Base-by-base conservation (phyloP, 73 alveolate genomes). In the Tetrahymena malaccensis region DNA sequence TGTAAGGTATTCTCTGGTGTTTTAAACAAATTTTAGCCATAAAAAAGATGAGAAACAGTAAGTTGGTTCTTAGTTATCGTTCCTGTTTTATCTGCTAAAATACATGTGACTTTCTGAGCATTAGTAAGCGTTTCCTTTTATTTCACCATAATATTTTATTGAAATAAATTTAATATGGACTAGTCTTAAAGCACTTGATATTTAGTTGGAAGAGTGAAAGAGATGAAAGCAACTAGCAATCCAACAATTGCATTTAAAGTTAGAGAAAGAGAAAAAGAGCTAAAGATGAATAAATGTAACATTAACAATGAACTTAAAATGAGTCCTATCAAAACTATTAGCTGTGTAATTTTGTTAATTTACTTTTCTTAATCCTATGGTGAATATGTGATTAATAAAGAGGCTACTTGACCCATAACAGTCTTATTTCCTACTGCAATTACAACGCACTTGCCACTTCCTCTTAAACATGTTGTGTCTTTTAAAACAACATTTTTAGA, bases 71-170 rank as follows among this genome's bases (percentile, higher is more conserved):
- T 93, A n/a, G 98, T 97, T 21, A 97, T 96, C 1, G 98, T 97
- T 38, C 98, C 98, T 25, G 98, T 97, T 84, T 97, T 97, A 84
- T 97, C 98, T 40, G 98, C 94, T 94, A 97, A 96, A 57, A 97
- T 96, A 34, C 96, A 95, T 0, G 96, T 70, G 4, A n/a, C 37
- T 22, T n/a, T 27, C 17, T 70, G 8, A 27, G 89, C 89, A 1
- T 70, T 22, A 19, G 16, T 3, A 3, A 70, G 6, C 11, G 37
- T n/a, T 0, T 31, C 31, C 19, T 27, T 19, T 2, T 70, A 0
- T 17, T n/a, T 70, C 40, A 70, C 35, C 4, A 70, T 0, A 25
- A 70, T 27, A 31, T 70, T 70, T n/a, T n/a, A 7, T 25, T n/a
- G 21, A 0, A 70, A 25, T n/a, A 70, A 27, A 70, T n/a, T 70